Evolutionary conservation across 495 filamentous ascomycete species (phyloP), one percentile per base, ranked within the genome.

Genomic region (Annulohypoxylon stygium): DNA sequence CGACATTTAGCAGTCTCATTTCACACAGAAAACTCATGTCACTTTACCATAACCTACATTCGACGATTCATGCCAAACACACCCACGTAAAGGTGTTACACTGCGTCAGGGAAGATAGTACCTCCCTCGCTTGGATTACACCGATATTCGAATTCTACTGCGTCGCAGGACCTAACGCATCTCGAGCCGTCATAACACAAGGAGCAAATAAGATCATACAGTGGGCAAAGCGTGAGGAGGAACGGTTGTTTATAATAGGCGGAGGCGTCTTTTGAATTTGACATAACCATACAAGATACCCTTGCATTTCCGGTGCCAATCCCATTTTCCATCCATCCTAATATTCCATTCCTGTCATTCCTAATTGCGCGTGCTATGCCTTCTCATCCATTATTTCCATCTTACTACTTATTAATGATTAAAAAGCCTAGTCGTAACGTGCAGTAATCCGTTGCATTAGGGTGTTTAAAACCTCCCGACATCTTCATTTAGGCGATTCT

Each of bases 131-230:
- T 5, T 98, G 96, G 96, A 87, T 92, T 43, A 97, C 94, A 18
- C 93, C 94, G 2, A 77, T 90, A 0, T 98, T 98, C 70, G 97
- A 99, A 79, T 85, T 99, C 57, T 99, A 98, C 83, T 95, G 93
- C 78, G 90, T 98, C 7, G 93, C 94, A n/a, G 92, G 92, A 12
- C 89, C 90, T 3, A 90, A 91, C 57, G 87, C 91, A 53, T 91
- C 89, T 70, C 86, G 95, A n/a, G 88, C 90, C 53, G 89, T 90
- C 12, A 85, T 98, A 61, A 92, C 93, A 18, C 91, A 95, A 80
- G 92, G 91, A 18, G 97, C 94, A 11, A 96, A 93, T 69, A 90
- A 91, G 78, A 87, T 98, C 41, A 89, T 94, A 7, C 91, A 93
- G 75, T 99, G 95, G 95, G 90, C 94, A 3, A 90, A 92, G 69